These are phyloP conservation scores for Aegilops longissima DNA, from an alignment of 176 grass and related monocot species.

Conservation along the genomic window DNA sequence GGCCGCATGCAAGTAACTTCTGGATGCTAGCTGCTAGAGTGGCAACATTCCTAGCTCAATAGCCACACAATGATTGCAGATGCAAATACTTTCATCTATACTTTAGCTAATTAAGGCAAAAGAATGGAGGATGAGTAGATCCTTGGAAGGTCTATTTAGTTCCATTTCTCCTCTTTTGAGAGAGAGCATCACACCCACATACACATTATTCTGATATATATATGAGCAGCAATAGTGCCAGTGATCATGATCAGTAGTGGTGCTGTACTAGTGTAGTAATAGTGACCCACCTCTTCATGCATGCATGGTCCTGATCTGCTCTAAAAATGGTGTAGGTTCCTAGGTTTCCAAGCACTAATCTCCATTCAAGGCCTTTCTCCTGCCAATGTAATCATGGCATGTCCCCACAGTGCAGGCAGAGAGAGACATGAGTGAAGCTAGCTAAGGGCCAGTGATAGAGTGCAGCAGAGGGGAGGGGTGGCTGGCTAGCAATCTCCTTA, in stretches of 20 bases:
- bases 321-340: slow-evolving; percentile 35
- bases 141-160: slow-evolving; percentile 31
- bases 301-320: slow-evolving; percentile 30
- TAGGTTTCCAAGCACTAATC: slow-evolving; percentile 62
- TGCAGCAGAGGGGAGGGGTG: slow-evolving; percentile 23
- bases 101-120: slow-evolving; percentile 12
- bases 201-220: not conserved
- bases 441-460: slow-evolving; percentile 4
- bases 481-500: slow-evolving; percentile 59
- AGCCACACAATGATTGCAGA: not conserved
- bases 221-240: not conserved
- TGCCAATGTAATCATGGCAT: slow-evolving; percentile 47
- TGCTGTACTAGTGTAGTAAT: not conserved
- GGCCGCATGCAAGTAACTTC: not conserved
- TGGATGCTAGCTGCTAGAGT: not conserved
- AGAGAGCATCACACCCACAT: slow-evolving; percentile 4
- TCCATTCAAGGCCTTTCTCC: slow-evolving; percentile 58
- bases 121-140: slow-evolving; percentile 3
- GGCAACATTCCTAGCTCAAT: not conserved
- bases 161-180: slow-evolving; percentile 52
- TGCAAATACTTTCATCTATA: not conserved
- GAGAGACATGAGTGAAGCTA: slow-evolving; percentile 32
- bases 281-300: slow-evolving; percentile 40
- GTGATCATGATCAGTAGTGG: not conserved
- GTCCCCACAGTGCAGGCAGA: slow-evolving; percentile 56